Evolutionary conservation across 495 filamentous ascomycete genomes (phyloP).

Genomic region (Sabuloglossum arenarium): DNA sequence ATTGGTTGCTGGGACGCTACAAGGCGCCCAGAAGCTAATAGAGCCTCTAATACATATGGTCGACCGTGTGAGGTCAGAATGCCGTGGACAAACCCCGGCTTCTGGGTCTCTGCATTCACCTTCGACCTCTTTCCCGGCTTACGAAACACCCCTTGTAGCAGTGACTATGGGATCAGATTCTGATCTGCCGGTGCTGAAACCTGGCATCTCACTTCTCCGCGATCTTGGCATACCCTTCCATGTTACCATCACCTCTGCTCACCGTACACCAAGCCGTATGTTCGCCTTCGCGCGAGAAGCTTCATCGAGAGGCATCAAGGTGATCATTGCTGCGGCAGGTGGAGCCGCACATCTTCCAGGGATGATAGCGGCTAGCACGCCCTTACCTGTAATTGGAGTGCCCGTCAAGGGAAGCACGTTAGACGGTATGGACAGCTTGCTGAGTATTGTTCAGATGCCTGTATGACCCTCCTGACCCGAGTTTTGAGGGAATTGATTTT

Average conservation of each 20-base stretch:
- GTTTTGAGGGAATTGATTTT: not conserved
- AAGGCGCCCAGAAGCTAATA: conserved; percentile 49
- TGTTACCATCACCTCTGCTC: conserved; percentile 77
- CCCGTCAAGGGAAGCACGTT: conserved; percentile 72
- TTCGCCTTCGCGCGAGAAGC: conserved; percentile 50
- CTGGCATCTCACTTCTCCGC: conserved; percentile 54
- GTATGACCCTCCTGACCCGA: conserved; percentile 20
- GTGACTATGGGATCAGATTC: conserved; percentile 94
- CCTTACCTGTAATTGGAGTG: conserved; percentile 83
- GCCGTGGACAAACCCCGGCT: not conserved
- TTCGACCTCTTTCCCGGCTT: not conserved
- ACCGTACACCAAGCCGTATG: conserved; percentile 77
- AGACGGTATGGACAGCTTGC: conserved; percentile 75
- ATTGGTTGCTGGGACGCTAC: conserved; percentile 43
- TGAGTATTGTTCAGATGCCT: conserved; percentile 91
- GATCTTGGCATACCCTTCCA: conserved; percentile 56
- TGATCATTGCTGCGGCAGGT: conserved; percentile 88
- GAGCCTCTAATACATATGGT: conserved; percentile 30
- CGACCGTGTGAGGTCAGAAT: conserved; percentile 11
- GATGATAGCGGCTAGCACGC: conserved; percentile 71
- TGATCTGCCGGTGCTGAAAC: conserved; percentile 59
- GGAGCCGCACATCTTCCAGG: conserved; percentile 85
- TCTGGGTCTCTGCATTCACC: not conserved
- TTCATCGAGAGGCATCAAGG: conserved; percentile 48
- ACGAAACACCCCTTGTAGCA: conserved; percentile 38